A percentile compares a stretch with the other conserved stretches of the same genome.
phyloP scores from a whole-genome alignment of 768 basidiomycete species.

The Strobilomyces dryophilus region DNA sequence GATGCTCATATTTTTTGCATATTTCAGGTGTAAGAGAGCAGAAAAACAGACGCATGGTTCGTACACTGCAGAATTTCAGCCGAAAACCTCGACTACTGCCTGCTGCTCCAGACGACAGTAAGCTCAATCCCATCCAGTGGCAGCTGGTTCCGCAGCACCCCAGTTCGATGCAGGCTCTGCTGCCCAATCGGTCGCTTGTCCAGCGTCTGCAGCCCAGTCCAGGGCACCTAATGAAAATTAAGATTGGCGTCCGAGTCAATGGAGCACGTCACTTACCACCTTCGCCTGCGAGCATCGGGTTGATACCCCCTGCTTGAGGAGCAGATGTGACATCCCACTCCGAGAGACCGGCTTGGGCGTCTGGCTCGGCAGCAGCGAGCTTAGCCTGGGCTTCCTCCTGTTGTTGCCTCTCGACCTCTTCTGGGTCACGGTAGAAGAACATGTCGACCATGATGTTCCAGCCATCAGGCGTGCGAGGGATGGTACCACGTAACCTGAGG shows the following conservation, averaged over 20 bases:
- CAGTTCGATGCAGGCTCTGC: slow-evolving; percentile 60
- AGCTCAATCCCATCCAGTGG: slow-evolving; percentile 30
- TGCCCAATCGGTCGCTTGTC: slow-evolving; percentile 73
- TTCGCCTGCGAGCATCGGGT: slow-evolving; percentile 69
- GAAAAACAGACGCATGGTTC: slow-evolving; percentile 15
- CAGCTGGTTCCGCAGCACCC: slow-evolving; percentile 28
- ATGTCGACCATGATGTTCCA: slow-evolving; percentile 99
- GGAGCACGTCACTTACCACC: slow-evolving; percentile 37
- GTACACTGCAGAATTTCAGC: slow-evolving; percentile 10
- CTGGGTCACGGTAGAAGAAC: slow-evolving; percentile 99
- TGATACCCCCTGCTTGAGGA: slow-evolving; percentile 65
- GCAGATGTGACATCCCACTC: slow-evolving; percentile 79
- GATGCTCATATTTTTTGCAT: slow-evolving; percentile 16
- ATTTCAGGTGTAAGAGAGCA: slow-evolving; percentile 15
- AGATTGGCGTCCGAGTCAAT: neutral
- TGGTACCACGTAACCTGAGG: slow-evolving; percentile 89
- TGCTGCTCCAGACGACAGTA: neutral
- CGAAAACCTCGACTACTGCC: neutral
- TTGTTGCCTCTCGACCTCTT: slow-evolving; percentile 98
- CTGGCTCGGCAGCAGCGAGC: slow-evolving; percentile 55
- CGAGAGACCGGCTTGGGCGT: slow-evolving; percentile 43
- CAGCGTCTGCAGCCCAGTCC: slow-evolving; percentile 78
- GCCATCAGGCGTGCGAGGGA: slow-evolving; percentile 85
- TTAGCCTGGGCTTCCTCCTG: slow-evolving; percentile 91
- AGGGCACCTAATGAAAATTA: slow-evolving; percentile 49